Evolutionary conservation across 768 basidiomycete genomes (phyloP).

Genomic region (Gloeostereum incarnatum): DNA sequence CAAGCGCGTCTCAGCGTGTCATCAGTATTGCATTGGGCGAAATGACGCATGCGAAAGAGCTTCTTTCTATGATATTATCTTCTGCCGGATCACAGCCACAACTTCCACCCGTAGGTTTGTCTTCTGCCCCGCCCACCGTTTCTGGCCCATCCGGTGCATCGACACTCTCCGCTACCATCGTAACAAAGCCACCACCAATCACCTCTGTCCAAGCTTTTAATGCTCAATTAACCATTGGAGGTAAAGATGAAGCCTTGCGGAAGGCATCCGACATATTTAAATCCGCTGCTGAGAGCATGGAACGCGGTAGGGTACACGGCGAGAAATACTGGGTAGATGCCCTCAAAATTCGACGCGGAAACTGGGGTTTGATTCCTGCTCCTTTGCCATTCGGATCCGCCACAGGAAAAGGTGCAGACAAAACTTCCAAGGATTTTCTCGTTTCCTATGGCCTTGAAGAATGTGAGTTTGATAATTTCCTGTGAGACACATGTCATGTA

Average conservation of each 20-base stretch:
- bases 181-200: conserved; percentile 59
- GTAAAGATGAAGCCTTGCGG: conserved; percentile 73
- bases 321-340: conserved; percentile 82
- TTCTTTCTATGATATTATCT: conserved; percentile 51
- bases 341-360: conserved; percentile 61
- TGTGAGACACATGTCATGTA: conserved; percentile 2
- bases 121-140: conserved; percentile 8
- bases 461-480: conserved; percentile 37
- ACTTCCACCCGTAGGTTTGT: conserved; percentile 16
- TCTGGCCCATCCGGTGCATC: conserved; percentile 9
- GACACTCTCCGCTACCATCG: conserved; percentile 48
- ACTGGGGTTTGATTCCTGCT: conserved; percentile 77
- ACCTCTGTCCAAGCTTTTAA: conserved; percentile 64
- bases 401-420: conserved; percentile 70
- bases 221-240: conserved; percentile 61
- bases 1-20: conserved; percentile 7
- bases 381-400: conserved; percentile 65
- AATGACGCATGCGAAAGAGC: conserved; percentile 67
- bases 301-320: conserved; percentile 46
- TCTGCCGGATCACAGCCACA: conserved; percentile 25
- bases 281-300: conserved; percentile 59
- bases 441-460: conserved; percentile 77
- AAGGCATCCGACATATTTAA: conserved; percentile 68
- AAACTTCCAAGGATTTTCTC: conserved; percentile 73
- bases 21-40: conserved; percentile 67